These are phyloP conservation scores for Nicotiana undulata DNA, from an alignment of 257 asterid species.

Conservation along the genomic window DNA sequence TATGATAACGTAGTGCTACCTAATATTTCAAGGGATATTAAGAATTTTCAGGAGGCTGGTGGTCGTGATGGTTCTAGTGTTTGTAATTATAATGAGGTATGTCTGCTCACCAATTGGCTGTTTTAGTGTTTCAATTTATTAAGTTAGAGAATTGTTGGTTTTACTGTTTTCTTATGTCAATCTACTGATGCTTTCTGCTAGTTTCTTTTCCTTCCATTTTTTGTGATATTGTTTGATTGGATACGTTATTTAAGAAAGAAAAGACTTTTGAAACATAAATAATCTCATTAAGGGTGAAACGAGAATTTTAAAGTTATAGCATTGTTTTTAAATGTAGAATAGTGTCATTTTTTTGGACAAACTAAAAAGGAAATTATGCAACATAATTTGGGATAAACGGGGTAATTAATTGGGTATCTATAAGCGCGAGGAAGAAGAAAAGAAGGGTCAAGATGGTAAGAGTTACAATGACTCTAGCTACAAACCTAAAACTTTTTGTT, in stretches of 20 bases:
- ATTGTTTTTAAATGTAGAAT: no score
- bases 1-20: constrained; percentile 52
- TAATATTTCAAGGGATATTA: constrained; percentile 66
- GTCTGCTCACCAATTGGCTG: not conserved
- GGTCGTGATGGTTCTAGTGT: constrained; percentile 76
- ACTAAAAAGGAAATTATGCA: no score
- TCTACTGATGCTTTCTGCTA: not conserved
- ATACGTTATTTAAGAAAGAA: no score
- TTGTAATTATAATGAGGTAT: constrained; percentile 65
- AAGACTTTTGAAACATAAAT: no score
- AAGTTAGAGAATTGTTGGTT: not conserved
- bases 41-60: constrained; percentile 32
- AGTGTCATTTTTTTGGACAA: no score
- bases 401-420: not conserved
- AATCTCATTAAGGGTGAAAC: no score
- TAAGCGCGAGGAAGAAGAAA: not conserved
- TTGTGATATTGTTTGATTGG: no score
- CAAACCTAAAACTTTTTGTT: not conserved
- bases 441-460: not conserved
- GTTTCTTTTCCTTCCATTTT: no score
- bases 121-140: not conserved
- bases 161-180: not conserved
- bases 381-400: no score
- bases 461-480: not conserved
- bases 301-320: no score